phyloP scores from a whole-genome alignment of 805 yeast species.

The Wickerhamiella qilinensis region DNA sequence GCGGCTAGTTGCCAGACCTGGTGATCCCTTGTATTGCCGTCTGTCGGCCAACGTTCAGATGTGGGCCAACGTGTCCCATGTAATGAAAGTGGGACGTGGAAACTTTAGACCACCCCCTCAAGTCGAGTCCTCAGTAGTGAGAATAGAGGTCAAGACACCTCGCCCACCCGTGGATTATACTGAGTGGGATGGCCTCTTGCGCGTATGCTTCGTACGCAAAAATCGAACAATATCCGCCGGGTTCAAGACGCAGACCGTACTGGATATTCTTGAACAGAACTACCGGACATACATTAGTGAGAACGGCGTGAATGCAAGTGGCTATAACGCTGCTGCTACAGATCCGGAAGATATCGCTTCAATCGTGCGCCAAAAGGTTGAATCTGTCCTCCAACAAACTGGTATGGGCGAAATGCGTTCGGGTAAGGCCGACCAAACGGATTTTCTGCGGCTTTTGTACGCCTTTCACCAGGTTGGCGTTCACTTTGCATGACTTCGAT shows the following conservation, averaged over 20 bases:
- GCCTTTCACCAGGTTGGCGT: constrained; percentile 96
- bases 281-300: constrained; percentile 61
- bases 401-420: constrained; percentile 76
- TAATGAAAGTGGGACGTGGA: constrained; percentile 95
- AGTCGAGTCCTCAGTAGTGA: constrained; percentile 91
- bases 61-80: constrained; percentile 99
- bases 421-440: constrained; percentile 88
- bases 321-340: constrained; percentile 27
- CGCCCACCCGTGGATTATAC: constrained; percentile 86
- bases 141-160: constrained; percentile 81
- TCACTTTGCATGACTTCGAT: constrained; percentile 59
- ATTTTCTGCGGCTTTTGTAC: constrained; percentile 61
- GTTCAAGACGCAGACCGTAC: constrained; percentile 64
- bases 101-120: constrained; percentile 98
- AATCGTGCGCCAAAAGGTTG: constrained; percentile 55
- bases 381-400: constrained; percentile 59
- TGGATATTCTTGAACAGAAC: constrained; percentile 72
- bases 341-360: constrained; percentile 22
- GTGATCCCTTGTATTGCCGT: constrained; percentile 86
- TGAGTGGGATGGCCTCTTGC: constrained; percentile 93
- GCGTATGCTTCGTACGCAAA: constrained; percentile 85
- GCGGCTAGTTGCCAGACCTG: constrained; percentile 86
- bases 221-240: constrained; percentile 88
- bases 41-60: constrained; percentile 93
- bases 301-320: constrained; percentile 27